Base-by-base conservation (phyloP, 164 flowering plant species). In the Magnolia changhungtana region DNA sequence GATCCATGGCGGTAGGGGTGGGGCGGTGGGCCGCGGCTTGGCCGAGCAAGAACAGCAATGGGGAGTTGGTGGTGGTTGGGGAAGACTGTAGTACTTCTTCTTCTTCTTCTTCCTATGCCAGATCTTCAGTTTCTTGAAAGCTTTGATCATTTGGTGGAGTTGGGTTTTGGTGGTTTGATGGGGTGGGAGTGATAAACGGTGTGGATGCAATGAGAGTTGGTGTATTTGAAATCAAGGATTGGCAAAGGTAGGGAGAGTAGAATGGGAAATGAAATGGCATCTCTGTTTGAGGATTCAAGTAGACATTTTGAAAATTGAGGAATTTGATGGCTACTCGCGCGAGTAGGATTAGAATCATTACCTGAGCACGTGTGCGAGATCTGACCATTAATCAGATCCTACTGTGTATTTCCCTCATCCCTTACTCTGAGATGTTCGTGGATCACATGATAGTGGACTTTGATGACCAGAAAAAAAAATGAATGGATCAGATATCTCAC, bases 1-100 rank as follows among this genome's bases (percentile, higher is more conserved):
- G 37, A 81, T 74, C 87, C 89, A 85, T 5, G 83, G 74, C 9
- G 89, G 89, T 45, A 84, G 24, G 0, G 89, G 89, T 16, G 89
- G 89, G 66, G 88, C 89, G 2, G 88, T 84, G 16, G 89, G 88
- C 72, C 67, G 80, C 9, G 20, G 8, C 71, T 11, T 1, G 3
- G 72, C 19, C 16, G 79, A 55, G 37, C 79, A 77, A 14, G 70
- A 77, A 72, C 79, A 77, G 58, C 72, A 65, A 5, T 66, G 71
- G 11, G 69, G 16, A 50, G 63, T n/a, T 21, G 69, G 23, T 16
- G 80, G 75, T 45, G 72, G 79, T 16, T 29, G 75, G 18, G 51
- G 21, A 49, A 13, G 69, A 24, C 0, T 24, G 2, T 19, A 61
- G 45, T 68, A 24, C 73, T 72, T 84, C 75, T 24, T 86, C 37